Conservation (phyloP, 495 filamentous ascomycete genomes). For the Cercophora newfieldiana region DNA sequence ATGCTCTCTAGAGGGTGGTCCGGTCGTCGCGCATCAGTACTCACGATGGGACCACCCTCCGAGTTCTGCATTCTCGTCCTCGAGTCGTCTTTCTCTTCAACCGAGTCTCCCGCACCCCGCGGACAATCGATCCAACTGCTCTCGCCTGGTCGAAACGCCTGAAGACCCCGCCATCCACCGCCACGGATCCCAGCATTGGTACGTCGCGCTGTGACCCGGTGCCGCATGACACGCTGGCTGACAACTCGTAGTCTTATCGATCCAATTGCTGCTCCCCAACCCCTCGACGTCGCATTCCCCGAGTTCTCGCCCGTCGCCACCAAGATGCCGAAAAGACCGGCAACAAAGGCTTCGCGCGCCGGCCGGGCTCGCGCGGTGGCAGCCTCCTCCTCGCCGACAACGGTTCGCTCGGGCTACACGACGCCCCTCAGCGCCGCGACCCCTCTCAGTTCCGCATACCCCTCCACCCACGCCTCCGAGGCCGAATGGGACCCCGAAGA, state of each 20-base stretch:
- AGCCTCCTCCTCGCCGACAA: conserved; percentile 28
- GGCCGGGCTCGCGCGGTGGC: conserved; percentile 24
- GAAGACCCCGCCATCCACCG: neutral
- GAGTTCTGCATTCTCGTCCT: conserved; percentile 30
- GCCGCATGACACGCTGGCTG: neutral
- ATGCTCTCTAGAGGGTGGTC: conserved; percentile 55
- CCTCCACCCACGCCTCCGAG: conserved; percentile 48
- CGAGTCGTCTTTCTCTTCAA: neutral
- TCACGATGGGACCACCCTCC: conserved; percentile 56
- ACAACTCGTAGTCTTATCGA: neutral
- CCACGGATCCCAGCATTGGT: neutral
- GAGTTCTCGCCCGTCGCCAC: neutral
- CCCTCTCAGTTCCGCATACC: conserved; percentile 40
- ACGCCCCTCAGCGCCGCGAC: conserved; percentile 42
- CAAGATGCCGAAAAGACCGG: conserved; percentile 38
- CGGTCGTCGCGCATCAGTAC: conserved; percentile 37
- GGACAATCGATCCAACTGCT: neutral
- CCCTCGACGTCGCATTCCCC: neutral
- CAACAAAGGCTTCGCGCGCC: conserved; percentile 28
- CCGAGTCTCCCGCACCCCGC: neutral
- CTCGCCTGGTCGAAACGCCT: neutral
- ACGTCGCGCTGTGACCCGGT: neutral
- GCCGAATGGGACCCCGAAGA: conserved; percentile 44
- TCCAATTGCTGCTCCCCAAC: neutral
- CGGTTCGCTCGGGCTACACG: conserved; percentile 34